phyloP scores from a whole-genome alignment of 129 eudicot species.

The Helianthus annuus region DNA sequence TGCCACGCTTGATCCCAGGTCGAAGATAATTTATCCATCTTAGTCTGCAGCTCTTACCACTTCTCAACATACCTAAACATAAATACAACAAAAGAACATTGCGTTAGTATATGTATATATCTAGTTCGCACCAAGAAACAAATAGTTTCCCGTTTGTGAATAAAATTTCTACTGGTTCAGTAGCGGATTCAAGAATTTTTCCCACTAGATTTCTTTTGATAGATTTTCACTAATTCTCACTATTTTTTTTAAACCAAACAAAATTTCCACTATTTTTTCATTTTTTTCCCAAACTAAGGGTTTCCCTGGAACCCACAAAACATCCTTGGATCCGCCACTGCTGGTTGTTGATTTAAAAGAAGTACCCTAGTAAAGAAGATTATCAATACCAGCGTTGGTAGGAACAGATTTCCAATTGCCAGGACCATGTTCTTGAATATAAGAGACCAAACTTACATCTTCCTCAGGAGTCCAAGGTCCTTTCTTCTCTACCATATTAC shows the following conservation, averaged over 20 bases:
- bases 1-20: slow-evolving; percentile 53
- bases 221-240: no score
- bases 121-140: neutral
- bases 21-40: slow-evolving; percentile 59
- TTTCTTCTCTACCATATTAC: slow-evolving; percentile 51
- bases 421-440: slow-evolving; percentile 58
- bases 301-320: no score
- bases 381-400: slow-evolving; percentile 42
- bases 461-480: slow-evolving; percentile 68
- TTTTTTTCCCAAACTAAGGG: no score
- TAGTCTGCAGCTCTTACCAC: slow-evolving; percentile 54
- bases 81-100: slow-evolving; percentile 19
- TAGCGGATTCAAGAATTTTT: no score
- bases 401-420: slow-evolving; percentile 63
- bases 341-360: neutral
- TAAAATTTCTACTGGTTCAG: neutral
- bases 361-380: neutral
- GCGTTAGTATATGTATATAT: neutral
- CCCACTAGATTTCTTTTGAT: no score
- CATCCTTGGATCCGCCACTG: no score
- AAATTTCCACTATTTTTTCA: no score
- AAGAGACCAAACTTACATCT: slow-evolving; percentile 45
- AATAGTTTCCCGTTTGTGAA: neutral
- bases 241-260: no score
- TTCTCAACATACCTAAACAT: slow-evolving; percentile 44